Evolutionary conservation across 768 basidiomycete species (phyloP).

Genomic region (Porpolomopsis calyptriformis): DNA sequence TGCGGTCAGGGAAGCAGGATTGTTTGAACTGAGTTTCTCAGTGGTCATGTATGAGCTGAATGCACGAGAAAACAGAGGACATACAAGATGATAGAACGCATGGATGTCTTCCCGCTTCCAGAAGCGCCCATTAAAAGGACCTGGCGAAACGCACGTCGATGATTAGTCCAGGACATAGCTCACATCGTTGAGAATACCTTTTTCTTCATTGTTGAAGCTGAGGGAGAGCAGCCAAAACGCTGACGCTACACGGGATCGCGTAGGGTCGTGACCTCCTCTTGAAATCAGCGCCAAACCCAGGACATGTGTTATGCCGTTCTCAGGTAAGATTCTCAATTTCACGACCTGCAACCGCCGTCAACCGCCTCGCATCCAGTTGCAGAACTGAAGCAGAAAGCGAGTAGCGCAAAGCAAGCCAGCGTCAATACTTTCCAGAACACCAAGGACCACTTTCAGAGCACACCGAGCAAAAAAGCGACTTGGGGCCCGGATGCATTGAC

Average conservation of each 20-base stretch:
- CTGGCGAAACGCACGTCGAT: slow-evolving; percentile 28
- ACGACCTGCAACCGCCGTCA: neutral
- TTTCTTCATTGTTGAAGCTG: slow-evolving; percentile 40
- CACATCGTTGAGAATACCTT: slow-evolving; percentile 31
- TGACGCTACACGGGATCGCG: no score
- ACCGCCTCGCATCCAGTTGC: slow-evolving; percentile 24
- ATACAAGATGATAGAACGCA: slow-evolving; percentile 98
- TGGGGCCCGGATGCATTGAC: slow-evolving; percentile 45
- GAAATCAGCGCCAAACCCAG: neutral
- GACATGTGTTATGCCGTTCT: neutral
- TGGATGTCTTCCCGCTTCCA: slow-evolving; percentile 91
- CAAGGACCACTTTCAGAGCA: slow-evolving; percentile 46
- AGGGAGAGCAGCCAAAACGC: neutral
- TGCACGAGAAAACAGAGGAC: slow-evolving; percentile 20
- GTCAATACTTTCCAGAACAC: slow-evolving; percentile 43
- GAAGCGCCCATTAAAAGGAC: slow-evolving; percentile 98
- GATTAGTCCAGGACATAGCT: neutral
- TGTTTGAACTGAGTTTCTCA: slow-evolving; percentile 83
- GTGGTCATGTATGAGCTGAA: slow-evolving; percentile 1
- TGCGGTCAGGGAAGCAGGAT: slow-evolving; percentile 83
- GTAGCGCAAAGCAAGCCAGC: slow-evolving; percentile 47
- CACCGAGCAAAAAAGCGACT: slow-evolving; percentile 48
- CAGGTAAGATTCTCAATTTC: neutral
- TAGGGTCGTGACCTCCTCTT: no score
- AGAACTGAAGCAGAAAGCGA: slow-evolving; percentile 56